phyloP scores from a whole-genome alignment of 179 eudicot species.

The Beta lomatogona region DNA sequence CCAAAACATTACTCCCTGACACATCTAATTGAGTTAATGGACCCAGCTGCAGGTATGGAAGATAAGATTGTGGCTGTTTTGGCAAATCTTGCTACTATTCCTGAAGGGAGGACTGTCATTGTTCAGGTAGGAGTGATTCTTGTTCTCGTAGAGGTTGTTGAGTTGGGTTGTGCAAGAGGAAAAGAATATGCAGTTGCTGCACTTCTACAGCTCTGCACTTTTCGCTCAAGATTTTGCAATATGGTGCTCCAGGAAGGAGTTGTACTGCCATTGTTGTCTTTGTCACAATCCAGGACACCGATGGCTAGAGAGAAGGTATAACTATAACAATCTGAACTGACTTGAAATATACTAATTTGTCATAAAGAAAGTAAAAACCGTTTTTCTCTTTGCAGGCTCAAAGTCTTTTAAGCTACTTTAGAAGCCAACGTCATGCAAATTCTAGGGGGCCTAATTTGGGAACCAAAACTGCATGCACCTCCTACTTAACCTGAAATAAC shows the following conservation, averaged over 20 bases:
- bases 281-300: conserved; percentile 61
- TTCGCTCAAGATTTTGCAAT: conserved; percentile 48
- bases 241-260: conserved; percentile 60
- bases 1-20: no score
- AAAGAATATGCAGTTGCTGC: conserved; percentile 77
- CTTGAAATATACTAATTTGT: not conserved
- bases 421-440: not conserved
- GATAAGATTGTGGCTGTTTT: conserved; percentile 72
- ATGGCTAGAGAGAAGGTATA: conserved; percentile 67
- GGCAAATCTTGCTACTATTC: conserved; percentile 55
- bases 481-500: conserved; percentile 19
- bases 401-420: conserved; percentile 20
- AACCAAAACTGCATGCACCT: conserved; percentile 39
- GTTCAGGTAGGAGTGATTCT: conserved; percentile 59
- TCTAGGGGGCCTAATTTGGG: no score
- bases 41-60: conserved; percentile 66
- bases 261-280: conserved; percentile 58
- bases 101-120: conserved; percentile 57
- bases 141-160: conserved; percentile 61
- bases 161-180: conserved; percentile 62
- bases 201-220: conserved; percentile 57
- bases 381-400: conserved; percentile 7
- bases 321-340: not conserved
- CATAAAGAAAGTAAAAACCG: not conserved
- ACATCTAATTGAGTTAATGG: conserved; percentile 60